Percentiles rank a stretch among this genome's conserved stretches.
Evolutionary conservation across 2,329 filamentous ascomycete genomes (phyloP).

Genomic region (Aaosphaeria pasadenensis): DNA sequence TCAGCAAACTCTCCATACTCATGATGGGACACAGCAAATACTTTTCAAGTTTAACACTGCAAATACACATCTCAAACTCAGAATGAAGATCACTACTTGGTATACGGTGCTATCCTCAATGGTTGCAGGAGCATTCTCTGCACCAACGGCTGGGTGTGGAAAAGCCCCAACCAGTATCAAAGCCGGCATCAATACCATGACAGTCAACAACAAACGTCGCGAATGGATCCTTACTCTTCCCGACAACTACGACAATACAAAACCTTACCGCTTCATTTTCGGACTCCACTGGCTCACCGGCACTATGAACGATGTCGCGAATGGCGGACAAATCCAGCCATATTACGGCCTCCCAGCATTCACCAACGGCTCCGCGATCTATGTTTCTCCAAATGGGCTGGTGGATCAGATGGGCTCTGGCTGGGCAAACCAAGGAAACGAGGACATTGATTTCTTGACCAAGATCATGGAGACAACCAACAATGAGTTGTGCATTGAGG

Average conservation of each 20-base stretch:
- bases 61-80: too few relatives aligned
- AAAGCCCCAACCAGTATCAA: conserved; percentile 5
- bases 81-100: too few relatives aligned
- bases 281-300: conserved; percentile 41
- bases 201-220: conserved; percentile 35
- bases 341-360: conserved; percentile 40
- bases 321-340: conserved; percentile 14
- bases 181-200: conserved; percentile 4
- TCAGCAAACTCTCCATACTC: too few relatives aligned
- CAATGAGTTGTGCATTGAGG: conserved; percentile 41
- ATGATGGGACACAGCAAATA: too few relatives aligned
- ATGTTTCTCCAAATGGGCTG: conserved; percentile 43
- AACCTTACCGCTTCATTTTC: conserved; percentile 41
- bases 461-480: conserved; percentile 37
- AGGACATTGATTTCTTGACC: conserved; percentile 41
- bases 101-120: background rate
- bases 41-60: too few relatives aligned
- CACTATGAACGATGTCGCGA: conserved; percentile 12
- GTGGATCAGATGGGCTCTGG: conserved; percentile 13
- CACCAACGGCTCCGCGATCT: conserved; percentile 36
- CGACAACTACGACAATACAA: conserved; percentile 37
- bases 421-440: conserved; percentile 41
- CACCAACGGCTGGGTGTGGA: conserved; percentile 7
- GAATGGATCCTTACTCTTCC: conserved; percentile 40
- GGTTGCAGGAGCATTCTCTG: background rate